These are phyloP conservation scores for Aegilops bicornis DNA, from an alignment of 176 grass and related monocot genomes.

Conservation along the genomic window DNA sequence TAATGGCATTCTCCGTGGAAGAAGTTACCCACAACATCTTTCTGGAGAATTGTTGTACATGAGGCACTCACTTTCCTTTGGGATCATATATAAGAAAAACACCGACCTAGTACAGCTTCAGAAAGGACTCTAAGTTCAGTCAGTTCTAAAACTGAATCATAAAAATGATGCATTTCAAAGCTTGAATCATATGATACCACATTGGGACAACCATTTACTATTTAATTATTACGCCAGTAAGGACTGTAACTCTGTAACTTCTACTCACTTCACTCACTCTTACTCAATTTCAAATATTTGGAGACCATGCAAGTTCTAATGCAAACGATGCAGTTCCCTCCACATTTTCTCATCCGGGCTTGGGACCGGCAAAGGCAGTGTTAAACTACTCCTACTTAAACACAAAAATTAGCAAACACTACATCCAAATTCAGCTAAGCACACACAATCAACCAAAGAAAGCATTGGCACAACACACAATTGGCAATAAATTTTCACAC, in stretches of 20 bases:
- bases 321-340: conserved; percentile 35
- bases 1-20: not conserved
- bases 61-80: not conserved
- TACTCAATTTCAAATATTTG: not conserved
- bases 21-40: not conserved
- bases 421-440: not conserved
- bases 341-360: conserved; percentile 69
- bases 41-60: not conserved
- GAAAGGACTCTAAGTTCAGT: not conserved
- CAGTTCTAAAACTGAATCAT: too few relatives aligned
- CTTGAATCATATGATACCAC: not conserved
- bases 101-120: too few relatives aligned
- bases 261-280: not conserved
- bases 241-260: not conserved
- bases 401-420: not conserved
- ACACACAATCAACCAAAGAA: not conserved
- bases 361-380: conserved; percentile 66
- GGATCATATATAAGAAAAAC: not conserved
- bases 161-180: not conserved
- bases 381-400: conserved; percentile 38
- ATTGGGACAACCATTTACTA: not conserved
- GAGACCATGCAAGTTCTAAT: not conserved
- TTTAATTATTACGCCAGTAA: not conserved
- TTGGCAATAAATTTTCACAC: not conserved
- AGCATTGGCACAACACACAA: not conserved